A percentile compares a stretch with the other conserved stretches of the same genome.
Evolutionary conservation across 108 stramenopile genomes (phyloP).

Genomic region (Bacterosira constricta): DNA sequence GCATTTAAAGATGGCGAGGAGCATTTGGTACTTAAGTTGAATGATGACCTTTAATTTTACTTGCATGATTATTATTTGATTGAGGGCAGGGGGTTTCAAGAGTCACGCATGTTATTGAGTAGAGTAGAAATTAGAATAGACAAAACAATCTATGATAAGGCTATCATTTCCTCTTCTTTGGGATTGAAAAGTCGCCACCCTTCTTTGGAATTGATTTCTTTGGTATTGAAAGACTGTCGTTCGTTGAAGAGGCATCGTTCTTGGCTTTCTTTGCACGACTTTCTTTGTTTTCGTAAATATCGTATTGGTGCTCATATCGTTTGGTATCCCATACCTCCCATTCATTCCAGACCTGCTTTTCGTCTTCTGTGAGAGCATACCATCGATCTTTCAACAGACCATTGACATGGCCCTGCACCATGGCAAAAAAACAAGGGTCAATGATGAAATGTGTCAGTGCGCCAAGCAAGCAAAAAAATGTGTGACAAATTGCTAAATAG

Average conservation of each 20-base stretch:
- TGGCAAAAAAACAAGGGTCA: background rate
- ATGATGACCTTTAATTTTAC: constrained; percentile 71
- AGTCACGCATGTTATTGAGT: no score
- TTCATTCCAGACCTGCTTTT: constrained; percentile 66
- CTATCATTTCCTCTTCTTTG: constrained; percentile 27
- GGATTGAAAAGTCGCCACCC: constrained; percentile 26
- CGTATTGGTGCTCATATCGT: constrained; percentile 63
- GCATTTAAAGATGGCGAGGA: constrained; percentile 97
- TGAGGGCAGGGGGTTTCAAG: background rate
- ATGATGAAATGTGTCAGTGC: background rate
- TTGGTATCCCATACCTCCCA: constrained; percentile 85
- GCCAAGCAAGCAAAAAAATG: background rate
- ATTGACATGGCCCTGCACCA: constrained; percentile 59
- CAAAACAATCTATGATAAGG: background rate
- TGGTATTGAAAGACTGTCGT: constrained; percentile 5
- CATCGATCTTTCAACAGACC: constrained; percentile 71
- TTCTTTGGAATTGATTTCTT: constrained; percentile 17
- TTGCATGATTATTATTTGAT: background rate
- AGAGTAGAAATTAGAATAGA: background rate
- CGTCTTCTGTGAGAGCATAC: constrained; percentile 64
- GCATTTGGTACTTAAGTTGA: constrained; percentile 89
- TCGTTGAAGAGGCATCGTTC: background rate
- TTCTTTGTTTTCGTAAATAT: constrained; percentile 29
- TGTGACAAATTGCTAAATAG: background rate
- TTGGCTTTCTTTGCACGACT: constrained; percentile 10